phyloP scores from a whole-genome alignment of 129 eudicot species.

The Oenanthe sinensis region DNA sequence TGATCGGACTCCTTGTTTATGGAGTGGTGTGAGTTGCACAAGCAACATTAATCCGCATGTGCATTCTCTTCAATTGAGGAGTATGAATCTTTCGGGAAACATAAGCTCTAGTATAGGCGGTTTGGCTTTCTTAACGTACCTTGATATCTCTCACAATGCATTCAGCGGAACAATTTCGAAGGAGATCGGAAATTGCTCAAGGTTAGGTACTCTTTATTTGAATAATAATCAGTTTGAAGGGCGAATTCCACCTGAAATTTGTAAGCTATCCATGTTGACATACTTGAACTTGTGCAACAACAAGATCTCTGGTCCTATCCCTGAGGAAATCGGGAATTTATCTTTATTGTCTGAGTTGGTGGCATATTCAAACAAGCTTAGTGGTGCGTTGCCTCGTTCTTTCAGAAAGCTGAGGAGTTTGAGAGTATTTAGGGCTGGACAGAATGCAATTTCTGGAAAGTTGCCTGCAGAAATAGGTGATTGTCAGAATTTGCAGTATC shows the following conservation, averaged over 20 bases:
- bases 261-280: conserved; percentile 36
- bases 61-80: conserved; percentile 50
- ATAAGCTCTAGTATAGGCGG: conserved; percentile 58
- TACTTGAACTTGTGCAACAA: conserved; percentile 72
- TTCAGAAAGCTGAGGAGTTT: conserved; percentile 60
- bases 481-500: conserved; percentile 39
- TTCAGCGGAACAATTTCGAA: conserved; percentile 58
- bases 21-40: conserved; percentile 85
- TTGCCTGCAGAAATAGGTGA: conserved; percentile 65
- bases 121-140: conserved; percentile 33
- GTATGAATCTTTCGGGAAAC: conserved; percentile 69
- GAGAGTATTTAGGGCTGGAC: conserved; percentile 69
- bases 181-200: conserved; percentile 57
- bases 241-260: conserved; percentile 55
- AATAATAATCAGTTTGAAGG: conserved; percentile 59
- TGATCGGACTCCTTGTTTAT: conserved; percentile 65
- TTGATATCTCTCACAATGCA: conserved; percentile 55
- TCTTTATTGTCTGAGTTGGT: conserved; percentile 54
- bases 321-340: conserved; percentile 64
- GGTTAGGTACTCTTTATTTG: conserved; percentile 35
- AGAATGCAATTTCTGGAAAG: conserved; percentile 60
- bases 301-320: conserved; percentile 64
- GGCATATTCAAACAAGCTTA: conserved; percentile 62
- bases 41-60: conserved; percentile 31
- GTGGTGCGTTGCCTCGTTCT: conserved; percentile 62